phyloP scores from a whole-genome alignment of 257 asterid species.

The Solanum sejunctum region DNA sequence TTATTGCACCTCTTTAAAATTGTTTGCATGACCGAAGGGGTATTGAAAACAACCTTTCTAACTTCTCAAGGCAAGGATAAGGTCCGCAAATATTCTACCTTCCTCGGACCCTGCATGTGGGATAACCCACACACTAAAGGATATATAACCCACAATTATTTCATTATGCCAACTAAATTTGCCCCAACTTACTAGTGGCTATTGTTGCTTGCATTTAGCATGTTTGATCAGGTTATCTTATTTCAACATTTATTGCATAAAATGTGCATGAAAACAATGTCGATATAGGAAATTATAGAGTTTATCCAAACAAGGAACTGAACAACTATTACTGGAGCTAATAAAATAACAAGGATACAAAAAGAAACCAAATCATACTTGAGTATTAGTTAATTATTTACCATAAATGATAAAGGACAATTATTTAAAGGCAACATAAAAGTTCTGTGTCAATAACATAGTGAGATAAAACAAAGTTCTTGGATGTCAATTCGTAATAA shows the following conservation, averaged over 20 bases:
- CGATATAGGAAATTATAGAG: not conserved
- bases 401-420: too few relatives aligned
- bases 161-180: too few relatives aligned
- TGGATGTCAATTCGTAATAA: too few relatives aligned
- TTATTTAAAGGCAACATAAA: too few relatives aligned
- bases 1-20: not conserved
- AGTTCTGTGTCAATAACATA: too few relatives aligned
- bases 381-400: too few relatives aligned
- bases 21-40: not conserved
- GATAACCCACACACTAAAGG: too few relatives aligned
- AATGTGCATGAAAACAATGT: not conserved
- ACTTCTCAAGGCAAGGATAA: not conserved
- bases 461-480: too few relatives aligned
- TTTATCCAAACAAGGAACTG: not conserved
- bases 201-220: too few relatives aligned
- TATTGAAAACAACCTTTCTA: not conserved
- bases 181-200: too few relatives aligned
- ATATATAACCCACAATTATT: too few relatives aligned
- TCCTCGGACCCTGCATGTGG: not conserved
- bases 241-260: not conserved
- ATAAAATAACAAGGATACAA: constrained; percentile 11
- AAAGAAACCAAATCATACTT: not conserved
- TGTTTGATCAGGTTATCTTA: too few relatives aligned
- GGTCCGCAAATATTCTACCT: not conserved
- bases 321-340: not conserved